phyloP scores from a whole-genome alignment of 2,329 filamentous ascomycete species.

The Ceratocystis huliohia region DNA sequence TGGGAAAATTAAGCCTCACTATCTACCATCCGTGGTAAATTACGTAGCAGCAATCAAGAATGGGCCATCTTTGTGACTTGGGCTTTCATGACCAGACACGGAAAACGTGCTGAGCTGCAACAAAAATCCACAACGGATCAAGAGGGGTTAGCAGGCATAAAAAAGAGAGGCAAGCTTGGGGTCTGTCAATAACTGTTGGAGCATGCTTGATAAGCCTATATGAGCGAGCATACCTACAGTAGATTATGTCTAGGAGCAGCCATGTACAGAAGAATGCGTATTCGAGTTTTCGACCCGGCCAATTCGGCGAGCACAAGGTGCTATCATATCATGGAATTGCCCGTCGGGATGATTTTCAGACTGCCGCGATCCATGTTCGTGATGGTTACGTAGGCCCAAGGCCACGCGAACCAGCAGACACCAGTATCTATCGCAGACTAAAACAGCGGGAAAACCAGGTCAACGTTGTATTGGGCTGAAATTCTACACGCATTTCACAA shows the following conservation, averaged over 20 bases:
- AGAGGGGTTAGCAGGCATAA: neutral
- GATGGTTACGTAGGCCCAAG: too few species aligned
- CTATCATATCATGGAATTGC: too few species aligned
- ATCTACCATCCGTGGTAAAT: neutral
- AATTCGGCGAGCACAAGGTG: too few species aligned
- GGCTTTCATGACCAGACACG: too few species aligned
- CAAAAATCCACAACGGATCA: neutral
- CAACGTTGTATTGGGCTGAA: conserved; percentile 4
- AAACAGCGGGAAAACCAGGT: neutral
- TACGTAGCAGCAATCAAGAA: neutral
- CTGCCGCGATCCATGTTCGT: too few species aligned
- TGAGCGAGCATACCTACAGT: too few species aligned
- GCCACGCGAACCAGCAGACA: too few species aligned
- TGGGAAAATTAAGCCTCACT: too few species aligned
- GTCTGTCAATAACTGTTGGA: neutral
- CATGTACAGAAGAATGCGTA: too few species aligned
- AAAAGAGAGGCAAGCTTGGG: neutral
- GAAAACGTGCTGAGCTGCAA: neutral
- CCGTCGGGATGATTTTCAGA: too few species aligned
- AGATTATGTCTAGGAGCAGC: too few species aligned
- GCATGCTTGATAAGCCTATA: neutral
- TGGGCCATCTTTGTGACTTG: neutral
- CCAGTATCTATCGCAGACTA: neutral
- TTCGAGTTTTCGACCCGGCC: too few species aligned
- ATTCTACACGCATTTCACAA: neutral